Evolutionary conservation across 2,329 filamentous ascomycete genomes (phyloP), one percentile per base, ranked within the genome.

Genomic region (Eurotiales sp.): DNA sequence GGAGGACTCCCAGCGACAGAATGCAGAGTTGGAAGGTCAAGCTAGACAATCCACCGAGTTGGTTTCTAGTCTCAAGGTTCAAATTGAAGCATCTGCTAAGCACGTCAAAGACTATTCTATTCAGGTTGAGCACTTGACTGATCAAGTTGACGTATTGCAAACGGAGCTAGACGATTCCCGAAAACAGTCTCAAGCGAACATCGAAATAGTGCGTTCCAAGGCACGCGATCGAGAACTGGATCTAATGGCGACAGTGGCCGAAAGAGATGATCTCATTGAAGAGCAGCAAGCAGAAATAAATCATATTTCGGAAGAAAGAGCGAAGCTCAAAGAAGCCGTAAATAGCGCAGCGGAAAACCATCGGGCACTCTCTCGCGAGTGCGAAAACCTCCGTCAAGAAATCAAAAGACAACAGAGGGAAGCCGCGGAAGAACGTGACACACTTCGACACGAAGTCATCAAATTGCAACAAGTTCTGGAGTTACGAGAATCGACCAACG

Each of bases 201-300:
- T 58, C 44, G 59, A 54, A 6, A 30, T 29, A 2, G 64, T 64
- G 39, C 58, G 57, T 37, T 65, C 71, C 44, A 62, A 54, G 4
- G 57, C 62, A 10, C 64, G 67, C 27, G 63, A 63, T 8, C 63
- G 63, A 52, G 73, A 81, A 40, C 55, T 79, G 3, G 68, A 72
- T 27, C 61, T 73, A 21, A 65, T 72, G 19, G 69, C 74, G 34
- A 67, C 61, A 7, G 52, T 73, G 4, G 72, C 73, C 1, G 70
- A 69, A 17, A 75, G 72, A 51, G 71, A 77, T 27, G 75, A 78
- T 50, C 63, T 66, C 5, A 49, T 76, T 4, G 72, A 75, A 22
- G 68, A 72, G 36, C 57, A 72, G 11, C 67, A 74, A 22, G 64
- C 71, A 40, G 58, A 69, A 22, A 50, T 73, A 4, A 57, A 58